These are phyloP conservation scores for Penicillium brevicompactum DNA, from an alignment of 2,329 filamentous ascomycete species.

Conservation along the genomic window DNA sequence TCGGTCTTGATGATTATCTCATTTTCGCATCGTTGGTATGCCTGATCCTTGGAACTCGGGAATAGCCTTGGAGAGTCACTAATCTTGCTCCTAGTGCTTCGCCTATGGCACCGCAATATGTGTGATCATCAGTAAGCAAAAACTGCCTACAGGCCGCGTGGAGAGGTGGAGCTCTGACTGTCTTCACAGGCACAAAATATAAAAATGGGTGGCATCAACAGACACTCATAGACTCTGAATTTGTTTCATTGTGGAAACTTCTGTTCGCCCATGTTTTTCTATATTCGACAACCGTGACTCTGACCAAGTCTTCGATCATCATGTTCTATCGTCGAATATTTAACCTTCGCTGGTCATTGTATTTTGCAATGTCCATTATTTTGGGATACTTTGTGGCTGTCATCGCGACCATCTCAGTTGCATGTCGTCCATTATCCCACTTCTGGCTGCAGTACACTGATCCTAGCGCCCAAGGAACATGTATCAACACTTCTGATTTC, in stretches of 20 bases:
- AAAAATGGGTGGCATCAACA: constrained; percentile 19
- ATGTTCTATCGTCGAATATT: constrained; percentile 38
- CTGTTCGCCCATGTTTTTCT: constrained; percentile 34
- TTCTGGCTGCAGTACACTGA: constrained; percentile 5
- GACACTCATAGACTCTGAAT: constrained; percentile 11
- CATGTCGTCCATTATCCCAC: constrained; percentile 5
- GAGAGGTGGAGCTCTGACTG: not conserved
- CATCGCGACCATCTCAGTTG: constrained; percentile 1
- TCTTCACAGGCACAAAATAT: constrained; percentile 9
- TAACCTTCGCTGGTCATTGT: constrained; percentile 28
- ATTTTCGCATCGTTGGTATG: constrained; percentile 7
- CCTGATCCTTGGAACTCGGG: not conserved
- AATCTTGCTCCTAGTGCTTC: not conserved
- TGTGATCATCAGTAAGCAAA: constrained; percentile 7
- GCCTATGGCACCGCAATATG: constrained; percentile 7
- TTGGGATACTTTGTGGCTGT: constrained; percentile 30
- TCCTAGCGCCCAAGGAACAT: constrained; percentile 20
- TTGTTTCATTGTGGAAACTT: constrained; percentile 21
- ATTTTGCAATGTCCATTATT: constrained; percentile 27
- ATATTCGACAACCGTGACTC: constrained; percentile 33
- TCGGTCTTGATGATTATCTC: constrained; percentile 12
- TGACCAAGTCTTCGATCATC: constrained; percentile 36
- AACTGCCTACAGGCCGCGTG: not conserved
- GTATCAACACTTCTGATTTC: constrained; percentile 27
- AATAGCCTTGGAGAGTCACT: not conserved